Evolutionary conservation across 371 early-diverging fungal genomes (phyloP).

Genomic region (Entomophthora muscae): DNA sequence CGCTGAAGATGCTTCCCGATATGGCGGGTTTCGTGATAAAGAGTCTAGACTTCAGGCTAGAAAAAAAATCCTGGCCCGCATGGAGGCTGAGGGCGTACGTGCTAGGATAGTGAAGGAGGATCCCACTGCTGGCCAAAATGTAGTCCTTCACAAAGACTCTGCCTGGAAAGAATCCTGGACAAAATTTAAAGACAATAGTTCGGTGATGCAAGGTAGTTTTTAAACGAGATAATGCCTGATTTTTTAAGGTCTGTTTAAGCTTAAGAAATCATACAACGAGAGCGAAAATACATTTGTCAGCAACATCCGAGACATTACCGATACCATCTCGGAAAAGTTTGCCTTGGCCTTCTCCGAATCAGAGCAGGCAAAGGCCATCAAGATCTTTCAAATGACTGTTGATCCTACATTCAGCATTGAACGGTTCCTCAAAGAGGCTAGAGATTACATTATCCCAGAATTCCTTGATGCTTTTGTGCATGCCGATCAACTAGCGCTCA

Average conservation of each 20-base stretch:
- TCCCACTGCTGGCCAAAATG: slow-evolving; percentile 60
- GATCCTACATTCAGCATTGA: slow-evolving; percentile 80
- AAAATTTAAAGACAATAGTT: slow-evolving; percentile 76
- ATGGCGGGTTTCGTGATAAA: slow-evolving; percentile 60
- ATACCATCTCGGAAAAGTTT: slow-evolving; percentile 48
- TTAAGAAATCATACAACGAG: slow-evolving; percentile 67
- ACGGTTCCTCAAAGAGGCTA: slow-evolving; percentile 69
- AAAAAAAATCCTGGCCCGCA: slow-evolving; percentile 4
- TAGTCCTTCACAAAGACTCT: slow-evolving; percentile 82
- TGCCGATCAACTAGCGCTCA: slow-evolving; percentile 63
- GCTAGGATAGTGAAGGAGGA: slow-evolving; percentile 21
- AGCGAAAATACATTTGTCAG: slow-evolving; percentile 76
- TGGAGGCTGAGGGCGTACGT: neutral
- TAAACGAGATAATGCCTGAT: neutral
- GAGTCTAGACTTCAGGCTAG: slow-evolving; percentile 30
- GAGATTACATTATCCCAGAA: slow-evolving; percentile 89
- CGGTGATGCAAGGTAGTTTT: slow-evolving; percentile 54
- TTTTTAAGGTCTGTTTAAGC: slow-evolving; percentile 41
- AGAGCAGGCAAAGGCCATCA: slow-evolving; percentile 81
- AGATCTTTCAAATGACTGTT: slow-evolving; percentile 53
- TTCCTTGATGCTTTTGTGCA: slow-evolving; percentile 85
- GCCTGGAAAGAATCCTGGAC: slow-evolving; percentile 84
- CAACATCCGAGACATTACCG: slow-evolving; percentile 62
- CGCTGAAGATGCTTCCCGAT: slow-evolving; percentile 53
- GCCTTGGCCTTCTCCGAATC: slow-evolving; percentile 79